Evolutionary conservation across 1,284 basidiomycete species (phyloP).

Genomic region (Apiotrichum gamsii): DNA sequence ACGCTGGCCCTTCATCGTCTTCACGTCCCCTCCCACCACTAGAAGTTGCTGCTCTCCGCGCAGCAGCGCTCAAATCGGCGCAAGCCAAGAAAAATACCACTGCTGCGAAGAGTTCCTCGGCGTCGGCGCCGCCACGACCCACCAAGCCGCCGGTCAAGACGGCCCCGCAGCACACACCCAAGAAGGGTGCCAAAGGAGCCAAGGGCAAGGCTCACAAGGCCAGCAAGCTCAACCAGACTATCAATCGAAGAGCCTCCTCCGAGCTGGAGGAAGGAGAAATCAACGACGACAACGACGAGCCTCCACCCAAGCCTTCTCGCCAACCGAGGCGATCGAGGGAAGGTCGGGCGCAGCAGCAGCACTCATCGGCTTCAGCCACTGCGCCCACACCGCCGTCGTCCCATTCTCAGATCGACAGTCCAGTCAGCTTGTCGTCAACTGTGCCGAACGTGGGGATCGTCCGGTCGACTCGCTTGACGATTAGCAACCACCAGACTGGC

Average conservation of each 20-base stretch:
- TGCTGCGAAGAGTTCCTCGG: not conserved
- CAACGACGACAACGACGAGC: slow-evolving; percentile 4
- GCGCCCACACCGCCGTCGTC: not conserved
- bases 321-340: not conserved
- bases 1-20: too few relatives aligned
- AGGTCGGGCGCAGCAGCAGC: too few relatives aligned
- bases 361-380: not conserved
- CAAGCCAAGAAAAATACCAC: not conserved
- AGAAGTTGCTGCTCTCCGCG: slow-evolving; percentile 12
- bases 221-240: not conserved
- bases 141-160: not conserved
- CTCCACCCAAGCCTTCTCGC: not conserved
- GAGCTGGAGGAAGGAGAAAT: slow-evolving; percentile 17
- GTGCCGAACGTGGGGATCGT: too few relatives aligned
- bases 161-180: too few relatives aligned
- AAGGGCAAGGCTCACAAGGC: not conserved
- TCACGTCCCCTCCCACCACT: too few relatives aligned
- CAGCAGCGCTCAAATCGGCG: slow-evolving; percentile 8
- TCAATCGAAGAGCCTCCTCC: too few relatives aligned
- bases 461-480: slow-evolving; percentile 12
- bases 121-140: not conserved
- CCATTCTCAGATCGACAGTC: not conserved
- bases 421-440: too few relatives aligned
- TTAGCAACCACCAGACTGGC: slow-evolving; percentile 4
- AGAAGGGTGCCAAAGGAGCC: not conserved